A percentile compares a stretch with the other conserved stretches of the same genome.
Conservation (phyloP, 2,329 filamentous ascomycete species). For the Phialocephala sp. region DNA sequence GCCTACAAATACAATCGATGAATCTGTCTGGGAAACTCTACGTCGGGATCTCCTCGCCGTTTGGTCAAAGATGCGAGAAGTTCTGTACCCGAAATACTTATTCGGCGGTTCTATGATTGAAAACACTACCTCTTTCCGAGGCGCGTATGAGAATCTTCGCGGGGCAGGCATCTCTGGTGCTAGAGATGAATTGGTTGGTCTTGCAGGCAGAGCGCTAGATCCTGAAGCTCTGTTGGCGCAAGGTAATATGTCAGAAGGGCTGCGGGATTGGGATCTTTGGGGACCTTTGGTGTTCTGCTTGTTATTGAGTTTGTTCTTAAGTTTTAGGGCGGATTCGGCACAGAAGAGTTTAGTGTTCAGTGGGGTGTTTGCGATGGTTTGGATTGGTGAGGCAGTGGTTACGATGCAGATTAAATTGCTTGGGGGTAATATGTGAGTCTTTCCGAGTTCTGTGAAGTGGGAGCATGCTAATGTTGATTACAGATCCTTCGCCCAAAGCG, state of each 20-base stretch:
- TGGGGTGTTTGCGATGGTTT: slow-evolving; percentile 94
- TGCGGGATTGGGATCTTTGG: slow-evolving; percentile 98
- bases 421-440: slow-evolving; percentile 91
- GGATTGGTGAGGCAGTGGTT: slow-evolving; percentile 95
- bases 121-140: slow-evolving; percentile 58
- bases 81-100: slow-evolving; percentile 93
- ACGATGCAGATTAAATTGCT: slow-evolving; percentile 98
- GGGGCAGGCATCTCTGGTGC: slow-evolving; percentile 64
- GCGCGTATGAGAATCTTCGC: slow-evolving; percentile 66
- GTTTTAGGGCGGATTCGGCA: slow-evolving; percentile 76
- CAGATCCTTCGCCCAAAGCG: slow-evolving; percentile 95
- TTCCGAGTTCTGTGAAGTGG: background rate
- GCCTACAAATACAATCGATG: slow-evolving; percentile 92
- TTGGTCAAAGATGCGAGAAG: slow-evolving; percentile 98
- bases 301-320: slow-evolving; percentile 84
- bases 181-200: slow-evolving; percentile 64
- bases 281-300: slow-evolving; percentile 94
- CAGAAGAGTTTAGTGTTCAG: slow-evolving; percentile 93
- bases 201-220: slow-evolving; percentile 68
- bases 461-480: slow-evolving; percentile 37
- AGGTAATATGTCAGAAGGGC: slow-evolving; percentile 82
- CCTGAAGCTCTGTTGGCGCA: slow-evolving; percentile 63
- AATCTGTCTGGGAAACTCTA: slow-evolving; percentile 96
- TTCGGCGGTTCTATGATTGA: slow-evolving; percentile 73
- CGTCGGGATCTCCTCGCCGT: slow-evolving; percentile 89